Percentiles rank a stretch among this genome's conserved stretches.
These are phyloP conservation scores for Phialemonium atrogriseum DNA, from an alignment of 2,329 filamentous ascomycete species.

Conservation along the genomic window DNA sequence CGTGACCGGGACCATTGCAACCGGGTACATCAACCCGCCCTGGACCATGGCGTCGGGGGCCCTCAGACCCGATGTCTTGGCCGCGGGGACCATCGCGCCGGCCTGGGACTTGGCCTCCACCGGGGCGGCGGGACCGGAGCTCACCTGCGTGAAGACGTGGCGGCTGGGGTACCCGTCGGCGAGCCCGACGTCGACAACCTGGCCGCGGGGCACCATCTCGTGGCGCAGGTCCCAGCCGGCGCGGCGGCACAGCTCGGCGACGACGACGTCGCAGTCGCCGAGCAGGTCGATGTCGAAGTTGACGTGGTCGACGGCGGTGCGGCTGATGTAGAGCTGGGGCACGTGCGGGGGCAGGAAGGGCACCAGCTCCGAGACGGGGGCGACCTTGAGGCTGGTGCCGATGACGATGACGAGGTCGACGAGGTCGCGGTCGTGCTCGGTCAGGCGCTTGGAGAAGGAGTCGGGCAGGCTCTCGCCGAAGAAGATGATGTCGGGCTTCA, in stretches of 20 bases:
- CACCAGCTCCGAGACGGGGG: conserved; percentile 87
- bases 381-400: conserved; percentile 91
- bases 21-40: too few relatives aligned
- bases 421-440: conserved; percentile 69
- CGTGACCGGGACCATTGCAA: too few relatives aligned
- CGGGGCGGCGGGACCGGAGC: too few relatives aligned
- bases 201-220: conserved; percentile 68
- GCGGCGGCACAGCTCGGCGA: conserved; percentile 75
- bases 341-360: conserved; percentile 70
- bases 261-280: conserved; percentile 89
- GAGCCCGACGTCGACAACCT: conserved; percentile 48
- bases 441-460: conserved; percentile 71
- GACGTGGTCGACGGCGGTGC: conserved; percentile 76
- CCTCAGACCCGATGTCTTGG: too few relatives aligned
- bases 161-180: conserved; percentile 37
- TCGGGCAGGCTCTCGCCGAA: conserved; percentile 87
- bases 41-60: too few relatives aligned
- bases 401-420: conserved; percentile 93
- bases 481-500: conserved; percentile 98
- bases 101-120: too few relatives aligned
- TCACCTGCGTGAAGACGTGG: conserved; percentile 29
- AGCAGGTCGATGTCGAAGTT: conserved; percentile 95
- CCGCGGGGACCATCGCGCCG: too few relatives aligned
- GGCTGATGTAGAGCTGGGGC: conserved; percentile 84
- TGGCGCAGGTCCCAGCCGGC: conserved; percentile 75